Conservation (phyloP, 805 yeast species). For the Candida khao-thaluensis region DNA sequence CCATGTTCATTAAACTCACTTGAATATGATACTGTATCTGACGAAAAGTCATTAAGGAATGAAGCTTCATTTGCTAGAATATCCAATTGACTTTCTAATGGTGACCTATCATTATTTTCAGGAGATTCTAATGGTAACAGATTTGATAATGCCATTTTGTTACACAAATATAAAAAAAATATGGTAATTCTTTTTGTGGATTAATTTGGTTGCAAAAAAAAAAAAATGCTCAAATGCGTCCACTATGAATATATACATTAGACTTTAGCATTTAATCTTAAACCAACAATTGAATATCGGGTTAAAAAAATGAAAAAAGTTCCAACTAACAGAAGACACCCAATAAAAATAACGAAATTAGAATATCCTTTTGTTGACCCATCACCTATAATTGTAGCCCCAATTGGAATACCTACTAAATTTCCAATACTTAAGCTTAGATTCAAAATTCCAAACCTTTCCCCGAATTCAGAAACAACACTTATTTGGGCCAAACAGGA, state of each 20-base stretch:
- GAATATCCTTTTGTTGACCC: conserved; percentile 27
- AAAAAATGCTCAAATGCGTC: no score
- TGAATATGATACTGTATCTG: conserved; percentile 6
- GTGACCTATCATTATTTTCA: conserved; percentile 2
- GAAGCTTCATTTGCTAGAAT: conserved; percentile 26
- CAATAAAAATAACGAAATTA: conserved; percentile 32
- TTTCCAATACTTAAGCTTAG: conserved; percentile 28
- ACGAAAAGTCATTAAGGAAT: conserved; percentile 17
- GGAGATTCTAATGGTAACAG: no score
- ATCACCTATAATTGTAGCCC: conserved; percentile 28
- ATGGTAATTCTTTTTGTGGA: neutral
- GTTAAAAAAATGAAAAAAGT: conserved; percentile 26
- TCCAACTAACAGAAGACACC: conserved; percentile 27
- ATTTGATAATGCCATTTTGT: conserved; percentile 3
- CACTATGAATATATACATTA: no score
- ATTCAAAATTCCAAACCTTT: conserved; percentile 34
- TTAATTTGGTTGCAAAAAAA: conserved; percentile 10
- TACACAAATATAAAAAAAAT: conserved; percentile 1
- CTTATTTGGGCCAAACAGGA: conserved; percentile 61
- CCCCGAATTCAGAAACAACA: conserved; percentile 36
- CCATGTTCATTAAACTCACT: conserved; percentile 8
- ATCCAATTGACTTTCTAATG: conserved; percentile 20
- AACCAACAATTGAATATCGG: conserved; percentile 23
- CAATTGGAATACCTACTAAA: conserved; percentile 28
- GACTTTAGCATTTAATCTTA: conserved; percentile 22